Evolutionary conservation across 2,329 filamentous ascomycete genomes (phyloP).

Genomic region (Phoma herbarum): DNA sequence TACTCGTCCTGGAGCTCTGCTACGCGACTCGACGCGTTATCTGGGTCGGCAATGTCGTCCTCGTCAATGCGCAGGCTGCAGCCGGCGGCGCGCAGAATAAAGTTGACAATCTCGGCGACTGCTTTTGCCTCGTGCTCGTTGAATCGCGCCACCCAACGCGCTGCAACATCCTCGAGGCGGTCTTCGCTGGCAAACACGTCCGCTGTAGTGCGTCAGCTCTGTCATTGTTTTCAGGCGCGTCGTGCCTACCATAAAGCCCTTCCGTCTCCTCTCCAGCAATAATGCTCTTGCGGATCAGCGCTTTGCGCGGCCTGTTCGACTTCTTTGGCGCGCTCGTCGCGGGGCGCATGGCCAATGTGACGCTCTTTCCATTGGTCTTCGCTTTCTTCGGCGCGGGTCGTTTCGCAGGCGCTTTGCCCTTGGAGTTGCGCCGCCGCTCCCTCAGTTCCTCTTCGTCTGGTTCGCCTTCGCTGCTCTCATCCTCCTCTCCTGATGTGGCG

Average conservation of each 20-base stretch:
- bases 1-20: constrained; percentile 88
- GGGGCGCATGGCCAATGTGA: constrained; percentile 64
- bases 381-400: constrained; percentile 62
- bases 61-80: constrained; percentile 80
- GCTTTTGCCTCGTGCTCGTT: constrained; percentile 63
- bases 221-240: background rate
- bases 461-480: constrained; percentile 48
- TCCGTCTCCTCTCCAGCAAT: constrained; percentile 60
- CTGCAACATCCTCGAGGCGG: constrained; percentile 64
- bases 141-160: constrained; percentile 66
- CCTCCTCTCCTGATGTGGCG: constrained; percentile 39
- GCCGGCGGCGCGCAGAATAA: constrained; percentile 74
- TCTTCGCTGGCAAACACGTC: constrained; percentile 67
- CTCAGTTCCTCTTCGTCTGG: constrained; percentile 53
- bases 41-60: constrained; percentile 87
- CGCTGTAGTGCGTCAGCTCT: constrained; percentile 50
- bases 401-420: constrained; percentile 37
- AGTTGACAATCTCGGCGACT: constrained; percentile 68
- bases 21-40: constrained; percentile 81
- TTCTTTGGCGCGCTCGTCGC: constrained; percentile 52
- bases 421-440: constrained; percentile 47
- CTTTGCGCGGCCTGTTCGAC: constrained; percentile 57
- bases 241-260: constrained; percentile 64
- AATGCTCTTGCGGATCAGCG: constrained; percentile 61
- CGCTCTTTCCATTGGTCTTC: constrained; percentile 62